These are phyloP conservation scores for Dothideomycetes sp. DNA, from an alignment of 2,329 filamentous ascomycete genomes.

Conservation along the genomic window DNA sequence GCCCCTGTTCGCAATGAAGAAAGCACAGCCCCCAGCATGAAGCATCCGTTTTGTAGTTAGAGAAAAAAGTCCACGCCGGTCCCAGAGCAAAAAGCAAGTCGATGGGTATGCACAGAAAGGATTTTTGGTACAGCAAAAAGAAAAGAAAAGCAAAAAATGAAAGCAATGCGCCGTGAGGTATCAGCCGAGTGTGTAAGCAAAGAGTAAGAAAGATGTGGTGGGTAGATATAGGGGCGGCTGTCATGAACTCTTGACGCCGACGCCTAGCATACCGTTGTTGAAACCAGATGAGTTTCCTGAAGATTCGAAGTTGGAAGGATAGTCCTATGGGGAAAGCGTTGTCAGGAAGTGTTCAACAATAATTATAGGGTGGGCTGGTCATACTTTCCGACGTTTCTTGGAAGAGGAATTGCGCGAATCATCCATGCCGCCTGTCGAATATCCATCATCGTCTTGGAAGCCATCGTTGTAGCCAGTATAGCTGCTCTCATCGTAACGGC, in stretches of 20 bases:
- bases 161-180: slow-evolving; percentile 8
- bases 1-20: too few species aligned
- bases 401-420: slow-evolving; percentile 35
- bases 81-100: not conserved
- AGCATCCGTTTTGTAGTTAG: slow-evolving; percentile 9
- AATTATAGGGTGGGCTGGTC: not conserved
- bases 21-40: slow-evolving; percentile 6
- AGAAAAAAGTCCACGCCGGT: not conserved
- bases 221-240: not conserved
- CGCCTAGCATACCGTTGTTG: slow-evolving; percentile 11
- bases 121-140: slow-evolving; percentile 10
- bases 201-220: not conserved
- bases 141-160: not conserved
- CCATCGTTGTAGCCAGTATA: slow-evolving; percentile 68
- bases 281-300: not conserved
- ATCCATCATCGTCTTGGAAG: slow-evolving; percentile 60
- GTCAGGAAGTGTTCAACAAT: not conserved
- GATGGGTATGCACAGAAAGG: slow-evolving; percentile 5
- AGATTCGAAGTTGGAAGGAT: slow-evolving; percentile 5
- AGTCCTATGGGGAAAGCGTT: slow-evolving; percentile 3
- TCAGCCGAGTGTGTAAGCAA: not conserved
- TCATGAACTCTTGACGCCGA: slow-evolving; percentile 13
- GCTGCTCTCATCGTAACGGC: slow-evolving; percentile 64
- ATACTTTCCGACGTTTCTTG: slow-evolving; percentile 50
- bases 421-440: slow-evolving; percentile 65